These are phyloP conservation scores for Dryadomyces sulphureus DNA, from an alignment of 2,329 filamentous ascomycete species.

Conservation along the genomic window DNA sequence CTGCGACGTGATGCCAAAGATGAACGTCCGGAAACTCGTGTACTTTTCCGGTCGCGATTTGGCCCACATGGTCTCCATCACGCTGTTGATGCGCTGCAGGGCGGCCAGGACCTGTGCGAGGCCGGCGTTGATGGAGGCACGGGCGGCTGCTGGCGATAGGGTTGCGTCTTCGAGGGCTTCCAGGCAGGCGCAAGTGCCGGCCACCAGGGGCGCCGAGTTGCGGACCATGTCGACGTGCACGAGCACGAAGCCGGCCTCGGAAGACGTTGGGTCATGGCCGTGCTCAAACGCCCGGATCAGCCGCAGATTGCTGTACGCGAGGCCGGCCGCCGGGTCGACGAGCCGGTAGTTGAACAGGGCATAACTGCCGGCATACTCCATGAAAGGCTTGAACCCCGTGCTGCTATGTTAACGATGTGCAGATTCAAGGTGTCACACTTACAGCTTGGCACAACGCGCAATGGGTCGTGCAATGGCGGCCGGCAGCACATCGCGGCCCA, in stretches of 20 bases:
- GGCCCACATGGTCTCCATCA: constrained; percentile 87
- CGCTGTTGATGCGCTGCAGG: constrained; percentile 55
- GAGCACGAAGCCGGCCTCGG: constrained; percentile 90
- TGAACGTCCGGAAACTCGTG: constrained; percentile 86
- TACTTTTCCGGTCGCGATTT: constrained; percentile 71
- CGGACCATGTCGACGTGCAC: constrained; percentile 94
- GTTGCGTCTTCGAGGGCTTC: constrained; percentile 21
- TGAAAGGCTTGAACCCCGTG: constrained; percentile 74
- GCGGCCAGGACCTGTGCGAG: constrained; percentile 46
- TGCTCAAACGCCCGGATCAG: constrained; percentile 85
- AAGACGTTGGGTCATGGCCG: constrained; percentile 72
- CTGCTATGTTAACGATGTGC: constrained; percentile 14
- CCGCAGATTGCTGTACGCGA: constrained; percentile 55
- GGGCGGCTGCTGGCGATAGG: constrained; percentile 11
- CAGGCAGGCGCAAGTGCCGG: constrained; percentile 54
- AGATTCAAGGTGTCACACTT: constrained; percentile 25
- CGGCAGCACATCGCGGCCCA: constrained; percentile 61
- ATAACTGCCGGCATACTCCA: constrained; percentile 66
- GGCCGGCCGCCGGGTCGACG: constrained; percentile 37
- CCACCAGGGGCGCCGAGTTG: constrained; percentile 64
- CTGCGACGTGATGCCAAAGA: constrained; percentile 88
- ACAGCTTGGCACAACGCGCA: constrained; percentile 73
- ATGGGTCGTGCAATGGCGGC: constrained; percentile 66
- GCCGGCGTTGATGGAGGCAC: constrained; percentile 47
- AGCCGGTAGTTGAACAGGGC: constrained; percentile 55